Base-by-base conservation (phyloP, 169 alveolate species). In the Plasmodium coatneyi region DNA sequence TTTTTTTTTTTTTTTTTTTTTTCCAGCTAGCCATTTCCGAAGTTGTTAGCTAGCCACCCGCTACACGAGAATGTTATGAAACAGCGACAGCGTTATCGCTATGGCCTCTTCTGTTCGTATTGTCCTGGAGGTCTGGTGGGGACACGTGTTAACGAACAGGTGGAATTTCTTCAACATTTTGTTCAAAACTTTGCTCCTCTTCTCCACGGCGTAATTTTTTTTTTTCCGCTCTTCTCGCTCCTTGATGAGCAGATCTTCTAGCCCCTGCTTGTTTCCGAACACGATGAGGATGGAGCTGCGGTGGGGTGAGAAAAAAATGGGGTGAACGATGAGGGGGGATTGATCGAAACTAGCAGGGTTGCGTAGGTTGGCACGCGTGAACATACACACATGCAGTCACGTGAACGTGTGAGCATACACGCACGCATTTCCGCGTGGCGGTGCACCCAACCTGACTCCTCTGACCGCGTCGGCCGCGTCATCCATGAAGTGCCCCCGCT, bases 31-130 rank as follows among this genome's bases (percentile, higher is more conserved):
- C 74, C 36, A 60, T 60, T 60, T 60, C 34, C 36, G 14, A 60
- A 0, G 0, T 46, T 2, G 56, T 46, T 19, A 46, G 56, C 56
- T 46, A 46, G 19, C 56, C 56, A 12, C 56, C 16, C 5, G 54
- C 56, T 87, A 87, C 19, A 22, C 80, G 2, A 87, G 82, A 49
- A 87, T 87, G 49, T 43, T 43, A 22, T 87, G 93, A 22, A 87
- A 87, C 56, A 76, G n/a, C 10, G 98, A 95, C 70, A 97, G 56
- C 25, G 99, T 95, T 84, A 98, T 97, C 30, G 98, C 96, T 34
- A 99, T 95, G 72, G 99, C 99, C 95, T 99, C 99, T 87, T 99
- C 99, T 30, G 99, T 98, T 60, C 99, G 89, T n/a, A 99, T 98
- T 16, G 99, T 98, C 60, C 99, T 92, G 14, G 99, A 98, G 22